Evolutionary conservation across 2,329 filamentous ascomycete genomes (phyloP).

Genomic region (Fusarium sp.): DNA sequence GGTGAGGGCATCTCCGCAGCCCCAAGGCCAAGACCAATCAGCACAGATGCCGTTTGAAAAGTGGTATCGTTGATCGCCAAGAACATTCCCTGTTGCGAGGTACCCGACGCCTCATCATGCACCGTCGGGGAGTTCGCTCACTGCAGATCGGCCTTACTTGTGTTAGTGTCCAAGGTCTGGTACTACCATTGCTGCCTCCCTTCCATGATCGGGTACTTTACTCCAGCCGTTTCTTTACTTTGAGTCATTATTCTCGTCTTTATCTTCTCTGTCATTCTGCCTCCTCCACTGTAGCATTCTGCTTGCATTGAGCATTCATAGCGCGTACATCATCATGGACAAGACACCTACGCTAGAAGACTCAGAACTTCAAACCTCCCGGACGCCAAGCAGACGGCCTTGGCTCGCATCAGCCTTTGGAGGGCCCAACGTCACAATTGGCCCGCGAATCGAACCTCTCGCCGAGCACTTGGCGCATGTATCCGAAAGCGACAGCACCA

Average conservation of each 20-base stretch:
- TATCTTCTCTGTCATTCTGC: neutral
- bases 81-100: neutral
- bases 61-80: constrained; percentile 9
- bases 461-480: constrained; percentile 46
- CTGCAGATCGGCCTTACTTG: neutral
- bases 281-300: neutral
- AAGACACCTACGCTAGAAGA: constrained; percentile 8
- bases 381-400: constrained; percentile 28
- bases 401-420: constrained; percentile 49
- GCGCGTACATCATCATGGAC: constrained; percentile 5
- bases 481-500: constrained; percentile 53
- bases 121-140: constrained; percentile 16
- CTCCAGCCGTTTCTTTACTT: neutral
- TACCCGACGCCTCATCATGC: neutral
- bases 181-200: neutral
- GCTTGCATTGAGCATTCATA: neutral
- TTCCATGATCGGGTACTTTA: neutral
- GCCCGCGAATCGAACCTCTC: constrained; percentile 61
- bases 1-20: neutral
- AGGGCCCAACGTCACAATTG: constrained; percentile 53
- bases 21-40: neutral
- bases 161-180: neutral
- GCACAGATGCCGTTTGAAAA: neutral
- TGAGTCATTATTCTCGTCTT: neutral
- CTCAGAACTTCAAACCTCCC: constrained; percentile 7